Conservation (phyloP, 352 stramenopile species). For the Aphanomyces cochlioides region DNA sequence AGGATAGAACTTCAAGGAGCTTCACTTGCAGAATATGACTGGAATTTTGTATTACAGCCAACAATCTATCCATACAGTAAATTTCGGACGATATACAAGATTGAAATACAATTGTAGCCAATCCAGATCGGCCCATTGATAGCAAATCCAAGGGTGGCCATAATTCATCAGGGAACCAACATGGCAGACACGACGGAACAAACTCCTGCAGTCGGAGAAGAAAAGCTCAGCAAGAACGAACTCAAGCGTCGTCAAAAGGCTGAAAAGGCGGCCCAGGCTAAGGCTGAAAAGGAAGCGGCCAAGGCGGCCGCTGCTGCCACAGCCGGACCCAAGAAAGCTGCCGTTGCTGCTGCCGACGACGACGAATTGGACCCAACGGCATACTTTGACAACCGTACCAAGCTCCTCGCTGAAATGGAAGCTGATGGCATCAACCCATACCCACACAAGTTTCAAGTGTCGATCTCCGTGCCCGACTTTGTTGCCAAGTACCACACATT, state of each 20-base stretch:
- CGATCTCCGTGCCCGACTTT: slow-evolving; percentile 92
- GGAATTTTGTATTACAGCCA: too few species aligned
- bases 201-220: slow-evolving; percentile 27
- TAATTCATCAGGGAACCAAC: not conserved
- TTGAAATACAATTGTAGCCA: too few species aligned
- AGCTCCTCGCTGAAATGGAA: slow-evolving; percentile 87
- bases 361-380: slow-evolving; percentile 96
- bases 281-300: slow-evolving; percentile 90
- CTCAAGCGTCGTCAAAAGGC: slow-evolving; percentile 97
- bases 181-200: not conserved
- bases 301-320: slow-evolving; percentile 59
- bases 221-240: slow-evolving; percentile 95
- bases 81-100: too few species aligned
- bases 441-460: slow-evolving; percentile 98
- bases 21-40: too few species aligned
- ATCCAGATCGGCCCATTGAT: too few species aligned
- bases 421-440: slow-evolving; percentile 92
- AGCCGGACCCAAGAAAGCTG: slow-evolving; percentile 66
- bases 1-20: too few species aligned
- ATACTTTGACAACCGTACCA: slow-evolving; percentile 96
- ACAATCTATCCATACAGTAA: too few species aligned
- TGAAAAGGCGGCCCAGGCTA: slow-evolving; percentile 91
- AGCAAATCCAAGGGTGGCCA: not conserved
- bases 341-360: slow-evolving; percentile 61
- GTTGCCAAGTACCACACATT: slow-evolving; percentile 75